These are phyloP conservation scores for Citrus mangshanensis DNA, from an alignment of 345 rosid genomes.

Conservation along the genomic window DNA sequence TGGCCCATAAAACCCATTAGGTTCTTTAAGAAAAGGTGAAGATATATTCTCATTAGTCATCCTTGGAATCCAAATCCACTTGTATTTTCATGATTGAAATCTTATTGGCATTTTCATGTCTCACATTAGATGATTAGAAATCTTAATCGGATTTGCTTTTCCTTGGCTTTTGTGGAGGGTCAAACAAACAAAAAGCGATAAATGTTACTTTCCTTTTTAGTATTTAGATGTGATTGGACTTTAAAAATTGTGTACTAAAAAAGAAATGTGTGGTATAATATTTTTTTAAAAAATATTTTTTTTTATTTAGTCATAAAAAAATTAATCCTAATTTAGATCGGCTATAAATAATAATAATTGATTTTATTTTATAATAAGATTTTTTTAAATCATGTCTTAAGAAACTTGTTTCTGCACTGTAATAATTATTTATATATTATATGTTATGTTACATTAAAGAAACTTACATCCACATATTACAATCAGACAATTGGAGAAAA, in stretches of 20 bases:
- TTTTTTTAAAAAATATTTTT: too few relatives aligned
- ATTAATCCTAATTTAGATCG: too few relatives aligned
- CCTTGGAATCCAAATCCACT: conserved; percentile 21
- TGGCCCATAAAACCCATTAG: conserved; percentile 11
- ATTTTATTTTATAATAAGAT: too few relatives aligned
- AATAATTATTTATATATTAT: too few relatives aligned
- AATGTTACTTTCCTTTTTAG: not conserved
- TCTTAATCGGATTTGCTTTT: conserved; percentile 11
- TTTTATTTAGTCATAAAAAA: too few relatives aligned
- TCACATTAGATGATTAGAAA: conserved; percentile 6
- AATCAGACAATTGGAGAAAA: too few relatives aligned
- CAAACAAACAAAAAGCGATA: not conserved
- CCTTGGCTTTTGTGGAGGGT: conserved; percentile 8
- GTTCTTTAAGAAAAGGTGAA: conserved; percentile 9
- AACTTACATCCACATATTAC: too few relatives aligned
- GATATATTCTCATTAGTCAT: not conserved
- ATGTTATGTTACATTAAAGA: too few relatives aligned
- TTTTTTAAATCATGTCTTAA: too few relatives aligned
- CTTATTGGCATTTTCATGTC: conserved; percentile 17
- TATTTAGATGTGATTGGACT: not conserved
- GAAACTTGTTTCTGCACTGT: too few relatives aligned
- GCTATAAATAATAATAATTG: too few relatives aligned
- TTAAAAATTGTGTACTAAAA: not conserved
- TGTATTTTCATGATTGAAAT: conserved; percentile 13
- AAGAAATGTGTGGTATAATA: not conserved